These are phyloP conservation scores for Phialocephala sp. DNA, from an alignment of 2,329 filamentous ascomycete genomes.

Conservation along the genomic window DNA sequence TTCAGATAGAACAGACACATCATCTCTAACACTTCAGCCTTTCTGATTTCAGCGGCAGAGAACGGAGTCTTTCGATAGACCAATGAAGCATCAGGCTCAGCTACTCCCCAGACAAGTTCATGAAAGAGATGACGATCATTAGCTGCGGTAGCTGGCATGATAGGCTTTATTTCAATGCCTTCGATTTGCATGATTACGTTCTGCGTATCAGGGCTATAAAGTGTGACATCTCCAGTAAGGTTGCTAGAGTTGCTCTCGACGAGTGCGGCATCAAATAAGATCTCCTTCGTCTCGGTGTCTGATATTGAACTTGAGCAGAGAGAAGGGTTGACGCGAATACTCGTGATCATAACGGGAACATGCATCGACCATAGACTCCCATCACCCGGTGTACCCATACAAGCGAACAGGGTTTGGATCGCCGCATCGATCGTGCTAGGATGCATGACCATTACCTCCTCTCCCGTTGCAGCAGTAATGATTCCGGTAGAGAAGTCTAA, in stretches of 20 bases:
- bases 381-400: neutral
- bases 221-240: constrained; percentile 19
- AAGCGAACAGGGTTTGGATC: neutral
- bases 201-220: constrained; percentile 14
- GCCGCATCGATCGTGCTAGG: neutral
- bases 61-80: constrained; percentile 19
- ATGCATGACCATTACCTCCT: constrained; percentile 22
- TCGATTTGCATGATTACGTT: constrained; percentile 34
- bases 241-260: constrained; percentile 1
- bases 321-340: constrained; percentile 32
- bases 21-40: constrained; percentile 26
- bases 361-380: constrained; percentile 31
- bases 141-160: constrained; percentile 30
- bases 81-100: constrained; percentile 28
- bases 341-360: constrained; percentile 32
- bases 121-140: constrained; percentile 36
- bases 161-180: constrained; percentile 29
- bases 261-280: constrained; percentile 15
- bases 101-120: constrained; percentile 27
- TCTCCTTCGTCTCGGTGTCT: neutral
- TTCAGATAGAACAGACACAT: constrained; percentile 23
- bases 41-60: constrained; percentile 18
- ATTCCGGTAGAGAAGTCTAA: neutral
- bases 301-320: neutral
- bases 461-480: neutral